Evolutionary conservation across 192 early-diverging fungal species (phyloP).

Genomic region (Haplosporangium gracile): DNA sequence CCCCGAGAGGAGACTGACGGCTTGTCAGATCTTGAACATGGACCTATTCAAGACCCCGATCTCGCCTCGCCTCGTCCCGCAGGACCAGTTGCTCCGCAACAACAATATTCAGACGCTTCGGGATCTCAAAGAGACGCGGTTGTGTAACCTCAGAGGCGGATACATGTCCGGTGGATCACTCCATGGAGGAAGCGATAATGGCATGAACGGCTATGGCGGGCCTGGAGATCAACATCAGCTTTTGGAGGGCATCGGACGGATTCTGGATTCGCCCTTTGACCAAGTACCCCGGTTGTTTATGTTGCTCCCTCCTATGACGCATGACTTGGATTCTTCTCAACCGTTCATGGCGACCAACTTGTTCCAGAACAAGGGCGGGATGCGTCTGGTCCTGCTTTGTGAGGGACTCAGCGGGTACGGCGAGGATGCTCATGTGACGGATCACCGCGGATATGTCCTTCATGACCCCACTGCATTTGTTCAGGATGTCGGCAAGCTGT

Average conservation of each 20-base stretch:
- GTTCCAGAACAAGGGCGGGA: constrained; percentile 27
- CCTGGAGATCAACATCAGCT: constrained; percentile 27
- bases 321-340: constrained; percentile 22
- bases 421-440: constrained; percentile 49
- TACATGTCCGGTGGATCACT: background rate
- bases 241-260: constrained; percentile 40
- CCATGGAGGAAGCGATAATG: too few relatives aligned
- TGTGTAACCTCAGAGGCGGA: constrained; percentile 24
- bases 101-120: constrained; percentile 37
- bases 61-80: background rate
- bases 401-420: constrained; percentile 46
- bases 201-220: background rate
- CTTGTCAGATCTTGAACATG: constrained; percentile 33
- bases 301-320: constrained; percentile 38
- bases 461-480: constrained; percentile 24
- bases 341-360: constrained; percentile 30
- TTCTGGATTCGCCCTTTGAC: constrained; percentile 49
- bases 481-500: constrained; percentile 42
- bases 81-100: constrained; percentile 33
- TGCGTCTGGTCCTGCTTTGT: constrained; percentile 43
- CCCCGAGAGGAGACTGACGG: constrained; percentile 27
- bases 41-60: constrained; percentile 38
- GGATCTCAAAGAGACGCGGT: constrained; percentile 34
- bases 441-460: constrained; percentile 41
- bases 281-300: constrained; percentile 54